Conservation (phyloP, 805 yeast genomes). For the Kurtzmaniella fragi region DNA sequence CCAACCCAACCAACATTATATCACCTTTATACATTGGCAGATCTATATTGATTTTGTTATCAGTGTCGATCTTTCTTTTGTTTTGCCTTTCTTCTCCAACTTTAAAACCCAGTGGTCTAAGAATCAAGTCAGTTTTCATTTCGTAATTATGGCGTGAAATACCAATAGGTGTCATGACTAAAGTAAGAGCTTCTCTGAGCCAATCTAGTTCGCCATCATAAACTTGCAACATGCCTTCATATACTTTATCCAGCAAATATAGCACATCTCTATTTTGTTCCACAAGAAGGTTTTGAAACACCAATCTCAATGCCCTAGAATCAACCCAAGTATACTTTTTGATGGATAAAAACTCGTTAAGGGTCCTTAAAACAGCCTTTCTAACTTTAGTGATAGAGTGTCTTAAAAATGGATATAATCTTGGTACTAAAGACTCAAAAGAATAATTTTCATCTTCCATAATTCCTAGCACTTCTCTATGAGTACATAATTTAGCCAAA, state of each 20-base stretch:
- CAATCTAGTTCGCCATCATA: too few relatives aligned
- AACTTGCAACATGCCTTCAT: slow-evolving; percentile 42
- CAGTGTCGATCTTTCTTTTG: slow-evolving; percentile 35
- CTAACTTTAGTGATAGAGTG: slow-evolving; percentile 92
- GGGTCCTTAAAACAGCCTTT: slow-evolving; percentile 76
- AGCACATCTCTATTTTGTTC: slow-evolving; percentile 82
- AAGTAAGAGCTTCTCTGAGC: slow-evolving; percentile 43
- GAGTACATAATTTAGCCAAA: slow-evolving; percentile 80
- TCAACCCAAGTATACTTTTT: slow-evolving; percentile 64
- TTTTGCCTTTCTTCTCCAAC: slow-evolving; percentile 11
- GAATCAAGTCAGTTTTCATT: slow-evolving; percentile 69
- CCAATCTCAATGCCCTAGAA: slow-evolving; percentile 63
- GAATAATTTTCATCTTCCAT: slow-evolving; percentile 63
- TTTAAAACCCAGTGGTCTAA: slow-evolving; percentile 73
- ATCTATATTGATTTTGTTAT: slow-evolving; percentile 77
- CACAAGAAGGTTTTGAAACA: slow-evolving; percentile 81
- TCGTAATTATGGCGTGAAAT: slow-evolving; percentile 81
- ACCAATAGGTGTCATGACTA: slow-evolving; percentile 92
- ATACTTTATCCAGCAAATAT: slow-evolving; percentile 57
- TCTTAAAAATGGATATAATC: slow-evolving; percentile 85
- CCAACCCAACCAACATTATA: slow-evolving; percentile 75
- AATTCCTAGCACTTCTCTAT: slow-evolving; percentile 66
- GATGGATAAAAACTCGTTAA: slow-evolving; percentile 67
- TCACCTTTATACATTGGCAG: slow-evolving; percentile 92
- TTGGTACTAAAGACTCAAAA: slow-evolving; percentile 77